Conservation (phyloP, 106 monocot species). For the Narthecium ossifragum region DNA sequence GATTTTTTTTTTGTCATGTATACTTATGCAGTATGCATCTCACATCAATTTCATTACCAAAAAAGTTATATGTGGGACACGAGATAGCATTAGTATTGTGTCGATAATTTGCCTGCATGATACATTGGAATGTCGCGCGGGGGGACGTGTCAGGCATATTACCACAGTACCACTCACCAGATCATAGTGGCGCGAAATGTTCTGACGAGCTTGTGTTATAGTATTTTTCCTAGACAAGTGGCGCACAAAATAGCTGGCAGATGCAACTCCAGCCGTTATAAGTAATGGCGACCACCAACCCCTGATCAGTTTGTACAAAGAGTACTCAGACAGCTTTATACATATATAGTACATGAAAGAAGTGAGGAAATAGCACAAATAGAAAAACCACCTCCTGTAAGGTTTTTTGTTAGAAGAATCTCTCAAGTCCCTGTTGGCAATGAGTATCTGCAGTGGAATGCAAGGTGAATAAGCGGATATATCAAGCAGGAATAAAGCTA, state of each 20-base stretch:
- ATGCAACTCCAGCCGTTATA: constrained; percentile 65
- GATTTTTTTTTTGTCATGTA: too few relatives aligned
- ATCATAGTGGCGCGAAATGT: constrained; percentile 96
- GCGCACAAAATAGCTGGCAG: constrained; percentile 70
- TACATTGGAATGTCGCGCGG: too few relatives aligned
- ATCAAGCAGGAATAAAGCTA: background rate
- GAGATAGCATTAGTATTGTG: too few relatives aligned
- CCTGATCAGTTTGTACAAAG: constrained; percentile 22
- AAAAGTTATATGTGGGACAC: too few relatives aligned
- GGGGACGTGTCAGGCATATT: too few relatives aligned
- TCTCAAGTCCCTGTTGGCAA: constrained; percentile 66
- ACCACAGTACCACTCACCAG: constrained; percentile 61
- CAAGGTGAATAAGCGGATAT: background rate
- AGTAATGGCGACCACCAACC: constrained; percentile 96
- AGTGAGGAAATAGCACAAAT: background rate
- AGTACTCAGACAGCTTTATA: background rate
- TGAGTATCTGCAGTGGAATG: constrained; percentile 61
- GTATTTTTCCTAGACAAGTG: constrained; percentile 75
- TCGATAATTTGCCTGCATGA: too few relatives aligned
- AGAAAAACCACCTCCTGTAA: constrained; percentile 6
- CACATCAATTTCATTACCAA: too few relatives aligned
- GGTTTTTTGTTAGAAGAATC: constrained; percentile 20
- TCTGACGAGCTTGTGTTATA: constrained; percentile 77
- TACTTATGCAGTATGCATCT: too few relatives aligned
- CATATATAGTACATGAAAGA: background rate